Evolutionary conservation across 75 land plant species (phyloP), one percentile per base, ranked within the genome.

Genomic region (Pseudotsuga menziesii): DNA sequence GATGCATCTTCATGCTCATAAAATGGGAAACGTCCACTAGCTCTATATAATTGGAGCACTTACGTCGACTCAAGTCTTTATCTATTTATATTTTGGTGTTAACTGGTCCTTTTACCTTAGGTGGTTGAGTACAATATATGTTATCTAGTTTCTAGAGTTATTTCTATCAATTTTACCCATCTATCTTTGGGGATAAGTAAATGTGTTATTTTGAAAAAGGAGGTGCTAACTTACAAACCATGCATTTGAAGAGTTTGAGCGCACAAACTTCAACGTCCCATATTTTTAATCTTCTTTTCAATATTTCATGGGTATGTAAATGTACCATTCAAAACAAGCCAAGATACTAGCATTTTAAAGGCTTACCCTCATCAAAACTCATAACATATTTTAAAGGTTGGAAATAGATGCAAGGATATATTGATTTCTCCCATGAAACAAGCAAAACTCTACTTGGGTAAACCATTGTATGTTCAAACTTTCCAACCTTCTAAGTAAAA

Each of bases 351-450:
- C 32, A 72, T 27, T 54, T 20, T 26, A 25, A 11, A n/a, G 48
- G 13, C 15, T 73, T 59, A 63, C 83, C 73, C 75, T 57, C 77
- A 19, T 27, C 25, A 75, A 27, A 29, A 29, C 32, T 29, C 32
- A 29, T 29, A 29, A 29, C 32, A 29, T 0, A 29, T 29, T 29
- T 29, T 29, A 29, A 29, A 29, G 32, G 32, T 29, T 29, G 32
- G 32, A 29, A 29, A 29, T 29, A 29, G 32, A 29, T 29, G 32
- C 32, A 29, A 29, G 32, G 1, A 29, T 29, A 29, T 29, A 29
- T 29, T 29, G 22, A n/a, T 54, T 15, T 8, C 55, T 76, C 35
- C 77, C 58, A 26, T 23, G 35, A 61, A 61, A 63, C 16, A 29
- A 20, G 77, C 58, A 52, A 48, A 73, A 73, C 44, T 73, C 29